These are phyloP conservation scores for Septoria linicola DNA, from an alignment of 2,329 filamentous ascomycete species.

Conservation along the genomic window DNA sequence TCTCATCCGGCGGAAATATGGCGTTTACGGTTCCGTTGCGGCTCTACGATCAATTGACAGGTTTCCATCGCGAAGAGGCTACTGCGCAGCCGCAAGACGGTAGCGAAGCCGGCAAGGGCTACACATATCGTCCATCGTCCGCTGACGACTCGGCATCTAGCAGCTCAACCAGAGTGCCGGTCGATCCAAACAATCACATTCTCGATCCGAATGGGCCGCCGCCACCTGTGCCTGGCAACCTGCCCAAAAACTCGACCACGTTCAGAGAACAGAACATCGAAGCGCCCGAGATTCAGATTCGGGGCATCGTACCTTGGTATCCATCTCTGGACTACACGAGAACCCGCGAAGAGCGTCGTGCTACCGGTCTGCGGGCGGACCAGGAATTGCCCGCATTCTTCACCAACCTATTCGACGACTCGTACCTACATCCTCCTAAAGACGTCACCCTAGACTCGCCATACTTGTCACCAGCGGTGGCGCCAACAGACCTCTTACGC, in stretches of 20 bases:
- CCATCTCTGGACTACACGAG: slow-evolving; percentile 62
- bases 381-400: slow-evolving; percentile 53
- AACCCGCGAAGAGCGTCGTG: slow-evolving; percentile 58
- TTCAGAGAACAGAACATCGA: slow-evolving; percentile 13
- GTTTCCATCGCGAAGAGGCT: slow-evolving; percentile 28
- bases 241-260: slow-evolving; percentile 14
- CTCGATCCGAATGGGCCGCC: slow-evolving; percentile 21
- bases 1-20: slow-evolving; percentile 64
- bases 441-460: slow-evolving; percentile 55
- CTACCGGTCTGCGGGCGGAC: slow-evolving; percentile 54
- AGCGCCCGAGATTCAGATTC: slow-evolving; percentile 46
- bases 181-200: slow-evolving; percentile 13
- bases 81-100: slow-evolving; percentile 1
- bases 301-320: slow-evolving; percentile 62
- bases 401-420: slow-evolving; percentile 54
- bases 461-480: slow-evolving; percentile 59
- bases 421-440: slow-evolving; percentile 44
- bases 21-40: slow-evolving; percentile 61
- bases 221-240: slow-evolving; percentile 8
- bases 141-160: slow-evolving; percentile 18
- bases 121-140: slow-evolving; percentile 4
- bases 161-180: slow-evolving; percentile 24
- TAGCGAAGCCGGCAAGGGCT: slow-evolving; percentile 1
- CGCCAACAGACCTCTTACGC: slow-evolving; percentile 53
- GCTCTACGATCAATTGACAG: slow-evolving; percentile 50